Base-by-base conservation (phyloP, 164 flowering plant species). In the Stephania yunnanensis region DNA sequence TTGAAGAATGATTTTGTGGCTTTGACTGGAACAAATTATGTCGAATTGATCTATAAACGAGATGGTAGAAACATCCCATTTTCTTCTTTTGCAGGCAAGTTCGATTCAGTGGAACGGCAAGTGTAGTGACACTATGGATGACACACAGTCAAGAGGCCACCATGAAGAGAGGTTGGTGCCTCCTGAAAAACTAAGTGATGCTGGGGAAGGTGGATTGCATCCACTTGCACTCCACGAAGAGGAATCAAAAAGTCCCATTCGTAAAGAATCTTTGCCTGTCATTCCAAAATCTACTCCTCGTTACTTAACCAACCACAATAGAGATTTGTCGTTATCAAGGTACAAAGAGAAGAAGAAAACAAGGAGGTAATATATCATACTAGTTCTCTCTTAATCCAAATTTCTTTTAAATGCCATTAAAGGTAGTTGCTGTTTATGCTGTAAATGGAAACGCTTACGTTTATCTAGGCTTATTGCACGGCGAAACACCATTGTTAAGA, bases 301-400 rank as follows among this genome's bases (percentile, higher is more conserved):
- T 78, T 91, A 90, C 67, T 45, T 87, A 55, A 83, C 73, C 74
- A 78, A 81, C 77, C 91, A 84, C 52, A 85, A 90, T 20, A 83
- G 97, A 75, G 95, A 89, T 73, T 79, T 91, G n/a, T 89, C 90
- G 17, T 70, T 93, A 74, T 85, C 90, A 61, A 80, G 97, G 42
- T 93, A 93, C 86, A 93, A 93, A 84, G 94, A 90, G 82, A 93
- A 93, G 85, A 93, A 78, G 88, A 93, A 86, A 82, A 82, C 88
- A 42, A 86, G 95, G 73, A 91, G 95, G 92, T 90, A 87, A 8
- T 4, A 10, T 68, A 8, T 66, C 69, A 52, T 13, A 10, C 20
- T 25, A 36, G 19, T 13, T 31, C 17, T 31, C 36, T 17, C 25
- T 45, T 50, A 30, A n/a, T 9, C 44, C 65, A 70, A 70, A 45